Evolutionary conservation across 495 filamentous ascomycete genomes (phyloP), one percentile per base, ranked within the genome.

Genomic region (Aspergillus indologenus): DNA sequence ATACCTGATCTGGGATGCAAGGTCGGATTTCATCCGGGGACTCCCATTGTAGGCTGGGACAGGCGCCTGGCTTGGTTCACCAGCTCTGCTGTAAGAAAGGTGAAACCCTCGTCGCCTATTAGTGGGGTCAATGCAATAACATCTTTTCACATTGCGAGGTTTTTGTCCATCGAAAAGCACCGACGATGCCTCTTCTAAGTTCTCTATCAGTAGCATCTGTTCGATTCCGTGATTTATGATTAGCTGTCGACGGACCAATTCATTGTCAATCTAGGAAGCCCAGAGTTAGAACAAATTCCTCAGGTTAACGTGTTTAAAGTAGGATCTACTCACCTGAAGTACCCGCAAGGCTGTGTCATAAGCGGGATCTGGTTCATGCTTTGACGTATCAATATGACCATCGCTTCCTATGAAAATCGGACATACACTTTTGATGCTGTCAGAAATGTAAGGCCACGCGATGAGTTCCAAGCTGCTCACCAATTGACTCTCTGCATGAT

Each of bases 221-320:
- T 99, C 94, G 47, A 96, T 89, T 8, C 76, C 71, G 64, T 92
- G 80, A 54, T 84, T 86, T 68, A 99, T 90, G 68, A 99, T 88
- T 29, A 98, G 73, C 52, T 91, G 87, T 58, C 88, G 86, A 34
- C 85, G 85, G 21, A 95, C 90, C 45, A 87, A 71, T 15, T 87
- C 82, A 68, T 93, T 85, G 61, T 94, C 88, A 62, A 98, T 86
- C 75, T 92, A 54, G 21, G n/a, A 23, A 43, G 18, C 6, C 65
- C 6, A 61, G 56, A 56, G 42, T 67, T 51, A 66, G 57, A 52
- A 34, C 44, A 23, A 31, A 31, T 26, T 5, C 20, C 23, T 20
- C 8, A 1, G 5, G 6, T 15, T 11, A 7, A 49, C 8, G 50
- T 22, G 34, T 22, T 17, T 14, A 46, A n/a, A 44, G 53, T 8